Base-by-base conservation (phyloP, 2,329 filamentous ascomycete genomes). In the Atkinsonella texensis region DNA sequence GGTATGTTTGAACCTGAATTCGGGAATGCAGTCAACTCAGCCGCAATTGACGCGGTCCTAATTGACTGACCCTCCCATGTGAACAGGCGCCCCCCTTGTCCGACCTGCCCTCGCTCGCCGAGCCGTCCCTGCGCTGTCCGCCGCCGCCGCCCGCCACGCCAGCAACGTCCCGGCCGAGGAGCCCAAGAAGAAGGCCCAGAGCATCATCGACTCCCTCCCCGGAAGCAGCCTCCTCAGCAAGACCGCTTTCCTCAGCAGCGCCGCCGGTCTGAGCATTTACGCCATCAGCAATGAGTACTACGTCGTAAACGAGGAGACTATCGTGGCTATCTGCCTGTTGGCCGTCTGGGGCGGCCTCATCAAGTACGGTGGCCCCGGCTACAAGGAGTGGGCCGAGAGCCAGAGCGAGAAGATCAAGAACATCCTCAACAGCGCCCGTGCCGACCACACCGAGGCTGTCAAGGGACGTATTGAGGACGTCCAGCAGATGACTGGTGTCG, bases 201-300 rank as follows among this genome's bases (percentile, higher is more conserved):
- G 89, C 59, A 87, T 98, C 72, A 77, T 98, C 66, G 89, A 98
- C 65, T 77, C 90, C 58, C 81, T 98, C 51, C 93, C 93, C 65
- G 93, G 94, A 63, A 95, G 81, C 81, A 91, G 80, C 67, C 77
- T 96, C 59, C 76, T 95, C 68, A 94, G 89, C 73, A 98, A 98
- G 85, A 89, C 89, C 62, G 93, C 93, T 66, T 91, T 96, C 69
- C 85, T 98, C 65, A 97, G 91, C 67, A 90, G 89, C 64, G 85
- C 85, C 59, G 88, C 93, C 65, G 91, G 87, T 74, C 74, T 95
- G 63, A 90, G 87, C 65, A 81, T 95, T 71, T 95, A 93, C 69
- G 93, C 89, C 66, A 89, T 98, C 75, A 94, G 87, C 84, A 98
- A 95, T 76, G 93, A 98, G 82, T 89, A 97, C 79, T 97, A 96